A percentile compares a stretch with the other conserved stretches of the same genome.
Conservation (phyloP, 148 eudicot genomes). For the Dysphania ambrosioides region DNA sequence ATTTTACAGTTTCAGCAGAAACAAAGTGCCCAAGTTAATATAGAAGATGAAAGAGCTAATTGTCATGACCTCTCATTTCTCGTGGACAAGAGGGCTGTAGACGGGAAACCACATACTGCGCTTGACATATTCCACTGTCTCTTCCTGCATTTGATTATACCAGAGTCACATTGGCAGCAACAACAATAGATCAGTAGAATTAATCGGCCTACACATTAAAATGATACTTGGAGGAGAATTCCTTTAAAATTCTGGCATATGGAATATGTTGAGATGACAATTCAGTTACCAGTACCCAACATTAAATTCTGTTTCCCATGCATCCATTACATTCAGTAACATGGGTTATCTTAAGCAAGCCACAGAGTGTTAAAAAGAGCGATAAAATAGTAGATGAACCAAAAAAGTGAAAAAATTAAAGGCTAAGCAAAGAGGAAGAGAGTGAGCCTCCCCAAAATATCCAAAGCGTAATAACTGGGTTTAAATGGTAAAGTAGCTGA, state of each 20-base stretch:
- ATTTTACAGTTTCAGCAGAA: conserved; percentile 9
- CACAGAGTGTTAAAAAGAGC: background rate
- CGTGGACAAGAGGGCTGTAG: conserved; percentile 91
- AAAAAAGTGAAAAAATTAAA: background rate
- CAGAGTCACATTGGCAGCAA: background rate
- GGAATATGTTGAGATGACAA: background rate
- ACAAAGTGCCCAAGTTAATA: background rate
- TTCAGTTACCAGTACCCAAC: background rate
- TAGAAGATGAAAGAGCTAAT: background rate
- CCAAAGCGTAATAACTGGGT: background rate
- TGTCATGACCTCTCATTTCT: conserved; percentile 44
- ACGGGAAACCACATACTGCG: conserved; percentile 87
- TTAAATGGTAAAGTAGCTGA: background rate
- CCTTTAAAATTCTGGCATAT: background rate
- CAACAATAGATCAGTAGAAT: too few relatives aligned
- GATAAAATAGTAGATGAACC: background rate
- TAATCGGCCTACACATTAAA: background rate
- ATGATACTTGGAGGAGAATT: background rate
- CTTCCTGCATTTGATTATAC: conserved; percentile 53
- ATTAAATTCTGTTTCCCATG: background rate
- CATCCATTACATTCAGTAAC: background rate
- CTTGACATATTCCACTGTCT: conserved; percentile 58
- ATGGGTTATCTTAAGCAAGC: background rate
- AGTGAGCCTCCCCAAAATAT: background rate
- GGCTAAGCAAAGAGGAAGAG: background rate